These are phyloP conservation scores for Kazachstania psychrophila DNA, from an alignment of 805 yeast genomes.

Conservation along the genomic window DNA sequence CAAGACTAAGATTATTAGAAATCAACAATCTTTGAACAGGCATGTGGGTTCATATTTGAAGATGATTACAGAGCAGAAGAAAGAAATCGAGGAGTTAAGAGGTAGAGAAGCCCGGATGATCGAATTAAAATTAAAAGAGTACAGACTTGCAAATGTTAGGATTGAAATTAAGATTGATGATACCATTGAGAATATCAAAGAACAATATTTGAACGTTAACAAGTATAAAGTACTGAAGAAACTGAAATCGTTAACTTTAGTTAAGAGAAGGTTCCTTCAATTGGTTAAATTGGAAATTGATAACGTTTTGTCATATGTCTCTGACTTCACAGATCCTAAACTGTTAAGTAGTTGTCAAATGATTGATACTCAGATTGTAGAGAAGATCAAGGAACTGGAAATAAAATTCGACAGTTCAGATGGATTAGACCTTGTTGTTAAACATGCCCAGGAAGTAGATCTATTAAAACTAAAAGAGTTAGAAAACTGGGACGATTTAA, in stretches of 20 bases:
- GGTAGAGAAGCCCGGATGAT: slow-evolving; percentile 41
- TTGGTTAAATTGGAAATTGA: slow-evolving; percentile 36
- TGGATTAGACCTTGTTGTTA: slow-evolving; percentile 40
- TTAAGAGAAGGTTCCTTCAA: slow-evolving; percentile 35
- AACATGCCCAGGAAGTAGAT: slow-evolving; percentile 37
- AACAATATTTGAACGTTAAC: slow-evolving; percentile 33
- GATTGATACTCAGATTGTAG: slow-evolving; percentile 27
- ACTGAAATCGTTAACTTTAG: slow-evolving; percentile 30
- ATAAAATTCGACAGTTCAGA: slow-evolving; percentile 40
- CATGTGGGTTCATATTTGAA: slow-evolving; percentile 79
- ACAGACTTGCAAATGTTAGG: slow-evolving; percentile 30
- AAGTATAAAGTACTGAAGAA: slow-evolving; percentile 39
- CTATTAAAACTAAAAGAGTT: slow-evolving; percentile 41
- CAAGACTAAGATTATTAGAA: slow-evolving; percentile 67
- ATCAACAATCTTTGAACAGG: slow-evolving; percentile 64
- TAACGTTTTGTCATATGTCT: slow-evolving; percentile 15
- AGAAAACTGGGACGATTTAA: slow-evolving; percentile 44
- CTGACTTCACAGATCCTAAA: slow-evolving; percentile 14
- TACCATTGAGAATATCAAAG: slow-evolving; percentile 34
- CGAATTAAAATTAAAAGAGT: slow-evolving; percentile 31
- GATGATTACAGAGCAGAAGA: slow-evolving; percentile 74
- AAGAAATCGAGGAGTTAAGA: slow-evolving; percentile 61
- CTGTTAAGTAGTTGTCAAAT: slow-evolving; percentile 20
- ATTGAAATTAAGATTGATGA: slow-evolving; percentile 35
- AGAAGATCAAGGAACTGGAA: slow-evolving; percentile 47